Base-by-base conservation (phyloP, 495 filamentous ascomycete species). In the Haplographium delicatum region DNA sequence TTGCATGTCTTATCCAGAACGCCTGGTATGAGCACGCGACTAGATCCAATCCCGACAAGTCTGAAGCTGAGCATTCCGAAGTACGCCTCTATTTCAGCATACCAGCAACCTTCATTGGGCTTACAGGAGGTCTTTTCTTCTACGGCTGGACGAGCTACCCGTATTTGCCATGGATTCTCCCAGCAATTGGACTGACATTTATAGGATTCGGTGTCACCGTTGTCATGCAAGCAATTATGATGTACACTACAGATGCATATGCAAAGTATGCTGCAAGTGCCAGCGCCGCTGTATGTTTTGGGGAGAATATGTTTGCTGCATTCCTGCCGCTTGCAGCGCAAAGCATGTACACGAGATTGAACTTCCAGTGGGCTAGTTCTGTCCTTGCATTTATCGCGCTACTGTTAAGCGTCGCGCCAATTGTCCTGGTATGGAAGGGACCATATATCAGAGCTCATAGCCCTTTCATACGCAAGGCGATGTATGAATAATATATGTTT, bases 201-300 rank as follows among this genome's bases (percentile, higher is more conserved):
- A 69, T 82, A 20, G 79, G 79, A 0, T 50, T 74, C 16, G 80
- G 80, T 5, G 71, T 79, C 56, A 66, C 78, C 40, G 71, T 63
- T 43, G 70, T 69, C 19, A 84, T 85, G 61, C 76, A 83, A 58
- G 79, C 78, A 34, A 78, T 83, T 41, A 81, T 84, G 63, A 84
- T 80, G 4, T 88, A 88, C 55, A 66, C 71, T 31, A 62, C 56
- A 5, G 69, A 72, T 56, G 53, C 60, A 8, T 72, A 72, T 53
- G 45, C 56, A 4, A 60, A 61, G 20, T 70, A 68, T 50, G 65
- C 68, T 15, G 69, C 65, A 3, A 62, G 55, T 22, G 69, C 65
- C 9, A 50, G 63, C 15, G 65, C 67, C 4, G 66, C 66, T 4
- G 61, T 64, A 6, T 56, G 57, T 1, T 67, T 70, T 27, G 58